Percentiles rank a stretch among this genome's conserved stretches.
These are phyloP conservation scores for Myxozyma sirexii DNA, from an alignment of 805 yeast species.

Conservation along the genomic window DNA sequence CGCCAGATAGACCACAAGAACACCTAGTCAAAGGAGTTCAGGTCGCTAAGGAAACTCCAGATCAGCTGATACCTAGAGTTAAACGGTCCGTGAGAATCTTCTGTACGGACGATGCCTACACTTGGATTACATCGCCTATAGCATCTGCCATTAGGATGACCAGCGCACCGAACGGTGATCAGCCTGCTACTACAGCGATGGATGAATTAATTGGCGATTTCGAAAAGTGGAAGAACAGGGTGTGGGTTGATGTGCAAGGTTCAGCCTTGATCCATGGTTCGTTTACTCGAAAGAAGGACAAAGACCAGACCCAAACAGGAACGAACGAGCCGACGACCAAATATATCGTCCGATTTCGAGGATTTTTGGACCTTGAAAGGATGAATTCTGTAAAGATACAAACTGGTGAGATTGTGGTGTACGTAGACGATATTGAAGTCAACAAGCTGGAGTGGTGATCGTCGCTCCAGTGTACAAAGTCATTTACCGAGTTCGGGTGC, in stretches of 20 bases:
- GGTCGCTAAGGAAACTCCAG: neutral
- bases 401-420: slow-evolving; percentile 19
- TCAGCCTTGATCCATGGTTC: slow-evolving; percentile 23
- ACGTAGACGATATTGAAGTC: slow-evolving; percentile 14
- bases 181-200: neutral
- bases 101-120: slow-evolving; percentile 10
- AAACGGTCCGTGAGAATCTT: slow-evolving; percentile 20
- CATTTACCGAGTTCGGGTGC: neutral
- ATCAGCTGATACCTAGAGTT: slow-evolving; percentile 8
- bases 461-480: too few species aligned
- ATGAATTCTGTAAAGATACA: slow-evolving; percentile 28
- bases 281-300: neutral
- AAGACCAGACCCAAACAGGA: neutral
- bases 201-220: slow-evolving; percentile 14
- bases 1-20: slow-evolving; percentile 26
- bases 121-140: slow-evolving; percentile 16
- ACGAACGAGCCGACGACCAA: neutral
- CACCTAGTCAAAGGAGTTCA: slow-evolving; percentile 28
- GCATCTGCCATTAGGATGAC: slow-evolving; percentile 16
- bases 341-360: slow-evolving; percentile 24
- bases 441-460: slow-evolving; percentile 21
- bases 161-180: slow-evolving; percentile 1
- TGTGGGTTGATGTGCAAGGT: slow-evolving; percentile 25
- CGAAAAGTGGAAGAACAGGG: slow-evolving; percentile 7
- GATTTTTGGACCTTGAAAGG: slow-evolving; percentile 29